These are phyloP conservation scores for Stylosanthes scabra DNA, from an alignment of 331 rosid genomes.

Conservation along the genomic window DNA sequence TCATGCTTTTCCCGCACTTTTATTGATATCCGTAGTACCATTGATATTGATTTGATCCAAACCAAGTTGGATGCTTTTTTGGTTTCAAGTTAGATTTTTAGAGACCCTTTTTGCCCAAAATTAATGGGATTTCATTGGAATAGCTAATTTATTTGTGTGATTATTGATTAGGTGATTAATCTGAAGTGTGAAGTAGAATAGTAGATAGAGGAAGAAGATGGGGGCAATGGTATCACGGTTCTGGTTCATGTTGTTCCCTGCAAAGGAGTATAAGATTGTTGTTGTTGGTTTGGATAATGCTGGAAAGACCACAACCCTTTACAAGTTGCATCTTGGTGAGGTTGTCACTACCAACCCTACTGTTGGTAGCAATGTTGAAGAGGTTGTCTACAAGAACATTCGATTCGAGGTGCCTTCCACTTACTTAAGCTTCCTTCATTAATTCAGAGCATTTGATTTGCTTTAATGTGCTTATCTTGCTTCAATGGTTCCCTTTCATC, in stretches of 20 bases:
- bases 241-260: slow-evolving; percentile 96
- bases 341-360: slow-evolving; percentile 98
- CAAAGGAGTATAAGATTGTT: slow-evolving; percentile 89
- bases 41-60: slow-evolving; percentile 26
- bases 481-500: slow-evolving; percentile 16
- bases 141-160: slow-evolving; percentile 27
- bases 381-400: slow-evolving; percentile 94
- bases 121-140: slow-evolving; percentile 2
- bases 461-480: slow-evolving; percentile 26
- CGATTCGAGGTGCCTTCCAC: slow-evolving; percentile 81
- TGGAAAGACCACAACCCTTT: slow-evolving; percentile 95
- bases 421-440: not conserved
- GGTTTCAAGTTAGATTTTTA: slow-evolving; percentile 9
- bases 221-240: slow-evolving; percentile 81
- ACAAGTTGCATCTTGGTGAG: slow-evolving; percentile 96
- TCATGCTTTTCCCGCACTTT: not conserved
- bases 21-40: slow-evolving; percentile 23
- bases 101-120: slow-evolving; percentile 8
- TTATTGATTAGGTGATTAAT: slow-evolving; percentile 3
- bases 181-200: slow-evolving; percentile 15
- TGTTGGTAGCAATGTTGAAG: slow-evolving; percentile 98
- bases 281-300: slow-evolving; percentile 97
- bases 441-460: not conserved
- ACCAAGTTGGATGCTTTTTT: slow-evolving; percentile 8
- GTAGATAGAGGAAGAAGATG: slow-evolving; percentile 47